Base-by-base conservation (phyloP, 805 yeast genomes). In the Ogataea paradorogensis region DNA sequence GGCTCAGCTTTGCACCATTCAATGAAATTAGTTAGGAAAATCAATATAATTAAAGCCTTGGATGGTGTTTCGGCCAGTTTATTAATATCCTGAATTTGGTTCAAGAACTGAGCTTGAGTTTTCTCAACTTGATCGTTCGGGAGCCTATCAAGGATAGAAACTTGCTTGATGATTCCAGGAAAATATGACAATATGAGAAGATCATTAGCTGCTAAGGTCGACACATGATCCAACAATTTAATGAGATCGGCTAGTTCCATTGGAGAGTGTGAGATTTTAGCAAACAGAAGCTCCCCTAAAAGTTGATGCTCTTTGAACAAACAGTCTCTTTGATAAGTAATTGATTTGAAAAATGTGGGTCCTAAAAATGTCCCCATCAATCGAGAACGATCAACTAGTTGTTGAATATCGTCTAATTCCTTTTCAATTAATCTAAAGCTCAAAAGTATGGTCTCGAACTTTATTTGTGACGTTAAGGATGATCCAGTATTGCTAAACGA, bases 281-380 rank as follows among this genome's bases (percentile, higher is more conserved):
- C 64, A 50, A 59, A 76, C 6, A 83, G 64, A 1, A 86, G 67
- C 56, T 80, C 84, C 30, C 90, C 82, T 39, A 90, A 61, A 2
- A 71, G 55, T 52, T 87, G 95, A 58, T 89, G 93, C 51, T 82
- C 81, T 35, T 67, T 68, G 37, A 78, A 71, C 21, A 86, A 66
- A 47, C 78, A 78, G 40, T 75, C 77, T 46, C 88, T 76, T 53
- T 84, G 74, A 51, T 74, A 80, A 26, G 68, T 69, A 25, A 83
- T 59, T 15, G 69, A 64, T 34, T 78, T 71, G 33, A 68, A 66
- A 41, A 78, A 73, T 5, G 64, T 60, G 15, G 69, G 51, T 46
- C 69, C 60, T 56, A 70, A 43, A 48, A 72, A 63, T 40, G 70
- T 59, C 47, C 84, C 80, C 47, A 78, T 65, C 35, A 84, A 64